phyloP scores from a whole-genome alignment of 1,284 basidiomycete genomes.

The Papiliotrema terrestris region DNA sequence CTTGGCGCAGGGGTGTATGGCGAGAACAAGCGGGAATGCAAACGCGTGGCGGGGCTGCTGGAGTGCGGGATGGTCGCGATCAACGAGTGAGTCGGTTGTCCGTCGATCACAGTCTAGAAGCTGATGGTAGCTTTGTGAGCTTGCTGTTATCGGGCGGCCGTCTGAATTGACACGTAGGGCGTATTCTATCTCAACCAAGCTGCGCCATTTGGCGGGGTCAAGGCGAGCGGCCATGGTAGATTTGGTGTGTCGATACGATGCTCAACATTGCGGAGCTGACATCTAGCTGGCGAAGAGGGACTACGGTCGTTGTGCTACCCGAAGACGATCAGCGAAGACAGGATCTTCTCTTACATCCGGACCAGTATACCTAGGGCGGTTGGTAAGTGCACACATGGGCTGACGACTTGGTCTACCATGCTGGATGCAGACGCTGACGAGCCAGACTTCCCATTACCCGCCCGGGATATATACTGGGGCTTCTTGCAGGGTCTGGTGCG shows the following conservation, averaged over 20 bases:
- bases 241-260: constrained; percentile 62
- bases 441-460: constrained; percentile 14
- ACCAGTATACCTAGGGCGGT: constrained; percentile 68
- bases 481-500: constrained; percentile 70
- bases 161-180: constrained; percentile 49
- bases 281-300: constrained; percentile 80
- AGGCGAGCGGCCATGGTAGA: constrained; percentile 82
- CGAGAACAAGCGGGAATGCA: constrained; percentile 66
- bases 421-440: constrained; percentile 3
- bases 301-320: constrained; percentile 77
- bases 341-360: constrained; percentile 74
- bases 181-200: constrained; percentile 89
- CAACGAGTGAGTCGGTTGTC: constrained; percentile 71
- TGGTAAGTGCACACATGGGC: constrained; percentile 12
- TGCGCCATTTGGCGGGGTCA: constrained; percentile 88
- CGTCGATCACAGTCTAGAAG: constrained; percentile 61
- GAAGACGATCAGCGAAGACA: constrained; percentile 82
- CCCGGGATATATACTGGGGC: constrained; percentile 56
- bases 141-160: constrained; percentile 5
- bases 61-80: constrained; percentile 96
- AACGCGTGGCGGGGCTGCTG: constrained; percentile 70
- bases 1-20: constrained; percentile 97
- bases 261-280: neutral
- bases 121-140: constrained; percentile 19
- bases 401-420: no score